Evolutionary conservation across 768 basidiomycete genomes (phyloP).

Genomic region (Clitopilus passeckerianus): DNA sequence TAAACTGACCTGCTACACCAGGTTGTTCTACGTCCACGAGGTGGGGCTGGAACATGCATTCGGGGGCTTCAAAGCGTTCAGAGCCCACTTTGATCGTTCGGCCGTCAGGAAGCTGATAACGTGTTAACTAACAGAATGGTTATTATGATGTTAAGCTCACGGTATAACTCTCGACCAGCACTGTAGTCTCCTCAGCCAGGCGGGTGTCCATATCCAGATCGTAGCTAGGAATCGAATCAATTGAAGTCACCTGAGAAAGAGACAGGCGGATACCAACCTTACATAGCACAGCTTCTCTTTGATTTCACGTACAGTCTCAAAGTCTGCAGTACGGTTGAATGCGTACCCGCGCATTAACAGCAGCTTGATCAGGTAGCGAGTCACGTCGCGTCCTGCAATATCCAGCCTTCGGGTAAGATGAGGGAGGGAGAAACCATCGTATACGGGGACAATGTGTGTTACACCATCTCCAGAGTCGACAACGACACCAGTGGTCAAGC

Average conservation of each 20-base stretch:
- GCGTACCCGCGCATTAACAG: conserved; percentile 99
- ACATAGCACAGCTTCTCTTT: conserved; percentile 99
- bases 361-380: conserved; percentile 98
- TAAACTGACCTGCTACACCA: conserved; percentile 77
- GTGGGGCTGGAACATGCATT: conserved; percentile 99
- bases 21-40: conserved; percentile 96
- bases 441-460: conserved; percentile 98
- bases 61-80: conserved; percentile 97
- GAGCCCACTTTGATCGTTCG: conserved; percentile 96
- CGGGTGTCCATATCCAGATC: conserved; percentile 95
- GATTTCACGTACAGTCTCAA: conserved; percentile 97
- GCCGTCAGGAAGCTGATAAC: conserved; percentile 81
- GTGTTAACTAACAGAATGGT: background rate
- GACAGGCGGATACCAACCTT: conserved; percentile 46
- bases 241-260: background rate
- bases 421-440: conserved; percentile 93
- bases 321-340: conserved; percentile 98
- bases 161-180: conserved; percentile 93
- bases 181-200: conserved; percentile 93
- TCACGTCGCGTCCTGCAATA: conserved; percentile 97
- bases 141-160: conserved; percentile 36
- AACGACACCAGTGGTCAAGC: conserved; percentile 96
- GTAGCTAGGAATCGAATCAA: conserved; percentile 48
- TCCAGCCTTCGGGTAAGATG: conserved; percentile 93
- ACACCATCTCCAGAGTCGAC: conserved; percentile 99